These are phyloP conservation scores for Closterium sp. DNA, from an alignment of 139 green algal species.

Conservation along the genomic window DNA sequence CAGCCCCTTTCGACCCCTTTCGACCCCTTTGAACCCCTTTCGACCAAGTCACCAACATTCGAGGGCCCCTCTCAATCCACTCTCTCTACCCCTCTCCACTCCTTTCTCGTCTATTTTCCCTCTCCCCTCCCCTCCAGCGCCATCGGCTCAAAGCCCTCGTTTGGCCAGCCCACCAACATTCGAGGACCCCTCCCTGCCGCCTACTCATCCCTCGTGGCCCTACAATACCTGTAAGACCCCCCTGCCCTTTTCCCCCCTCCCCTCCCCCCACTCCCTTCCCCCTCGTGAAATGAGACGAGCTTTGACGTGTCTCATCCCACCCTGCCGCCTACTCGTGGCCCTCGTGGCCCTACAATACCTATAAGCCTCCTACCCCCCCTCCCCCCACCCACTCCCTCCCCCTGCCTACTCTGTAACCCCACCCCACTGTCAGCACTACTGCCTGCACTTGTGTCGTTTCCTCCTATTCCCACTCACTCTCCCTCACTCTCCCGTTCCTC, in stretches of 20 bases:
- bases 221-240: background rate
- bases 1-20: no score
- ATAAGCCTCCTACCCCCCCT: background rate
- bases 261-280: no score
- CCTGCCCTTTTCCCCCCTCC: background rate
- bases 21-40: no score
- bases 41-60: no score
- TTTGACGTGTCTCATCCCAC: no score
- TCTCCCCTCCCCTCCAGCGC: background rate
- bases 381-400: no score
- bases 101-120: no score
- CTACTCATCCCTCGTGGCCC: background rate
- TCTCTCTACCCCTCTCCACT: no score
- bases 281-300: no score
- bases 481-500: background rate
- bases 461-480: background rate
- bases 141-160: background rate
- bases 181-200: background rate
- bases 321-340: background rate
- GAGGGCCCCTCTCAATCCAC: no score
- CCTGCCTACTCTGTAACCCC: background rate
- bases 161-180: background rate
- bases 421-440: no score
- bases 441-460: no score
- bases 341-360: background rate